A percentile compares a stretch with the other conserved stretches of the same genome.
These are phyloP conservation scores for Kwoniella sp. DNA, from an alignment of 768 basidiomycete genomes.

Conservation along the genomic window DNA sequence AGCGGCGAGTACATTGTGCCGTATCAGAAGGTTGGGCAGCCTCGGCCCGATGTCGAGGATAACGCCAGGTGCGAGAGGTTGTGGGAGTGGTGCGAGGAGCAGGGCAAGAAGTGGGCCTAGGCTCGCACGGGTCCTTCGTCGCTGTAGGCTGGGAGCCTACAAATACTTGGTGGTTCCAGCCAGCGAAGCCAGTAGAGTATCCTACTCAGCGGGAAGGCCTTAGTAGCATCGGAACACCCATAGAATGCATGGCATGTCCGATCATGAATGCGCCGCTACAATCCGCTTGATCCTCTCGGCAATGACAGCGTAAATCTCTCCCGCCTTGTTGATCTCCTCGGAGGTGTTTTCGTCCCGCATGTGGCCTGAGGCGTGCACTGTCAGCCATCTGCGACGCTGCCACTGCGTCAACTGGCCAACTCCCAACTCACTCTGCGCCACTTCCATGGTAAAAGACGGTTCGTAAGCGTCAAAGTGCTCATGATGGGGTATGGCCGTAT, in stretches of 20 bases:
- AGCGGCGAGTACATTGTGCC: conserved; percentile 41
- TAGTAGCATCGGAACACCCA: not conserved
- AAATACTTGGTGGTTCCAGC: no score
- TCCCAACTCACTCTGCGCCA: conserved; percentile 52
- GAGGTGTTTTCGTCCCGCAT: conserved; percentile 69
- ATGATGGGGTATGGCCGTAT: conserved; percentile 73
- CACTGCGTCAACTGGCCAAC: not conserved
- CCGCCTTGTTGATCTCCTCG: conserved; percentile 52
- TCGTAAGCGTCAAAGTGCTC: conserved; percentile 65
- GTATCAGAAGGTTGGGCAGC: conserved; percentile 25
- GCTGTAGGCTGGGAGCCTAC: no score
- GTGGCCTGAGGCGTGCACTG: conserved; percentile 54
- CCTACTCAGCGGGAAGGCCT: no score
- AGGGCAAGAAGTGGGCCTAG: conserved; percentile 19
- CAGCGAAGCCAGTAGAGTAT: no score
- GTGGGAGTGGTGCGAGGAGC: conserved; percentile 41
- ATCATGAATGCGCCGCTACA: conserved; percentile 7
- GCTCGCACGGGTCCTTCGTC: no score
- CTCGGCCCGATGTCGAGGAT: conserved; percentile 32
- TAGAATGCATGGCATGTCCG: no score
- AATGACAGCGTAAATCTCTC: conserved; percentile 16
- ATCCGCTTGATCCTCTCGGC: conserved; percentile 22
- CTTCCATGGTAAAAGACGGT: conserved; percentile 76
- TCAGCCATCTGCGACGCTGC: not conserved
- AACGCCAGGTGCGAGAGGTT: conserved; percentile 14